Base-by-base conservation (phyloP, 257 asterid species). In the Scutellaria baicalensis region DNA sequence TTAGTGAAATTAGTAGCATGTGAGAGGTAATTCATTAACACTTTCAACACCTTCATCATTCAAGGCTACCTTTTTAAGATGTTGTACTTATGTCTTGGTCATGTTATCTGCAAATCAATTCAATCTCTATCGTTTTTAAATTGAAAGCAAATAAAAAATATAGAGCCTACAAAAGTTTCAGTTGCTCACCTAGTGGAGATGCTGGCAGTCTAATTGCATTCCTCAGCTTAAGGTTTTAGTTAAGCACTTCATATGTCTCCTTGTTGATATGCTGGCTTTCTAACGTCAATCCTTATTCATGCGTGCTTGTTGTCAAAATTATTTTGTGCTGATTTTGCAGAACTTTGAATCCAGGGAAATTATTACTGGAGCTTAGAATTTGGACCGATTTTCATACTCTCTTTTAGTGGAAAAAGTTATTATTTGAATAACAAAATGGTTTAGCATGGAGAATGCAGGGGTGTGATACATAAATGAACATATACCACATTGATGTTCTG, bases 1-100 rank as follows among this genome's bases (percentile, higher is more conserved):
- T 81, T 94, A 70, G 97, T 94, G 81, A 94, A 94, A 81, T 81
- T 94, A 85, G 93, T 91, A 57, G 83, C 95, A 16, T 94, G 99
- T 81, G 96, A 86, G 80, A 89, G 95, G 96, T 89, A 78, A 78
- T 51, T 69, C 57, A 8, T 13, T 27, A 44, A 18, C 48, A 9
- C 12, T 38, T 23, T 31, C 16, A 23, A 23, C 60, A 8, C 20
- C 21, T 21, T 16, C 6, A 4, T 64, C 56, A 43, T 18, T 63
- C 21, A 63, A 36, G 36, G 68, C 66, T 64, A 21, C 54, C 48
- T 49, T 65, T 65, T 36, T 66, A 16, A 7, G 0, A 11, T 27
- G 14, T 76, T 47, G 21, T 39, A 45, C 66, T 58, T 42, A 18
- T 44, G 16, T 20, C 20, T 36, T 47, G 14, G 33, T 75, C 44